phyloP scores from a whole-genome alignment of 1,284 basidiomycete genomes.

The Testicularia cyperi region DNA sequence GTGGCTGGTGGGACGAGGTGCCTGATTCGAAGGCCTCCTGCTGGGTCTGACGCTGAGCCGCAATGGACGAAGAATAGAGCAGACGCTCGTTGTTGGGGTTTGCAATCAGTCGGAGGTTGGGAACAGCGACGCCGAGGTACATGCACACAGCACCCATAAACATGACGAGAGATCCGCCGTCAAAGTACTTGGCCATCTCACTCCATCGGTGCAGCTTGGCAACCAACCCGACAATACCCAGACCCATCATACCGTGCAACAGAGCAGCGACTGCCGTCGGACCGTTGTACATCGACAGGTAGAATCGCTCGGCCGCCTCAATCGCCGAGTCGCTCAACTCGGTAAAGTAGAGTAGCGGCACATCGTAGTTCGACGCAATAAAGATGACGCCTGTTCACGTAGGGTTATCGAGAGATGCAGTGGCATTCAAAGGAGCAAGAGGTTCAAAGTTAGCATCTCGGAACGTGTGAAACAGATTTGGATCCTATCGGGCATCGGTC shows the following conservation, averaged over 20 bases:
- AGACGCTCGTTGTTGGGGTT: constrained; percentile 48
- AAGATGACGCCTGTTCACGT: constrained; percentile 49
- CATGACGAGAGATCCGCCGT: constrained; percentile 49
- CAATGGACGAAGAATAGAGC: constrained; percentile 35
- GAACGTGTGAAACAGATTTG: no score
- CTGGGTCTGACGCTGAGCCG: constrained; percentile 38
- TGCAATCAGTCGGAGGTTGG: constrained; percentile 52
- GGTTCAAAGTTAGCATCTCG: no score
- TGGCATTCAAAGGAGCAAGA: no score
- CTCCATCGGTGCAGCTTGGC: constrained; percentile 58
- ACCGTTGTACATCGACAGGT: constrained; percentile 48
- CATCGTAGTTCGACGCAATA: constrained; percentile 54
- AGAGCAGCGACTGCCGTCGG: constrained; percentile 50
- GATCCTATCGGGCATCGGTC: no score
- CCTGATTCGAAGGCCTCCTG: constrained; percentile 30
- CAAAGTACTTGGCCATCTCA: constrained; percentile 59
- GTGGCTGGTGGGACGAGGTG: constrained; percentile 13
- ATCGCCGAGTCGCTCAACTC: constrained; percentile 9
- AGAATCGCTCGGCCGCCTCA: constrained; percentile 51
- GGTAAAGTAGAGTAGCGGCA: constrained; percentile 52
- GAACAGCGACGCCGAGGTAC: constrained; percentile 51
- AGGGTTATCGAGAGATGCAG: no score
- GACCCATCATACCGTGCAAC: constrained; percentile 54
- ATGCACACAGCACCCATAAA: constrained; percentile 54
- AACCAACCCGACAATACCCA: constrained; percentile 52